phyloP scores from a whole-genome alignment of 495 filamentous ascomycete genomes.

The Aspergillus saccharolyticus region DNA sequence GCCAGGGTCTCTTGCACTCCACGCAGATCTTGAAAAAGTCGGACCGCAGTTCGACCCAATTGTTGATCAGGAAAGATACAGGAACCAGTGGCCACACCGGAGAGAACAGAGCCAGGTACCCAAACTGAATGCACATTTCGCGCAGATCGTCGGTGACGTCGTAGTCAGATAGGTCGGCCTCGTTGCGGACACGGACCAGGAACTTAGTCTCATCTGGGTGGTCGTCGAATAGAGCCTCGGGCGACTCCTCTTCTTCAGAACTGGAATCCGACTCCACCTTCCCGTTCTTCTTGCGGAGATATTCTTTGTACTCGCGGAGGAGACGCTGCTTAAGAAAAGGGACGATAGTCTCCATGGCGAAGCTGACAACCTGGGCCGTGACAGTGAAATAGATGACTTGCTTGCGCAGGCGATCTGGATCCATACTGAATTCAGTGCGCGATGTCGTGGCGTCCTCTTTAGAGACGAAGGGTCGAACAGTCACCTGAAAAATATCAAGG shows the following conservation, averaged over 20 bases:
- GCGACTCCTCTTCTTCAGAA: slow-evolving; percentile 22
- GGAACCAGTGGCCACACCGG: slow-evolving; percentile 88
- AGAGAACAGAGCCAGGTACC: slow-evolving; percentile 90
- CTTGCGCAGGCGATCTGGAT: slow-evolving; percentile 77
- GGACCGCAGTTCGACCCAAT: slow-evolving; percentile 91
- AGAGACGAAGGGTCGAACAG: slow-evolving; percentile 67
- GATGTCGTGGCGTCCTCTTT: slow-evolving; percentile 59
- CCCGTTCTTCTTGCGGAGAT: slow-evolving; percentile 29
- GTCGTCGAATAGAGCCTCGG: slow-evolving; percentile 38
- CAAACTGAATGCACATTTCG: slow-evolving; percentile 95
- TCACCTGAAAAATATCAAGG: slow-evolving; percentile 78
- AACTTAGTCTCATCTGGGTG: slow-evolving; percentile 70
- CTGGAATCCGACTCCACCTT: slow-evolving; percentile 19
- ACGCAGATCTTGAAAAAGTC: slow-evolving; percentile 94
- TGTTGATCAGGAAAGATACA: slow-evolving; percentile 86
- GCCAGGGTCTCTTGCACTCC: slow-evolving; percentile 82
- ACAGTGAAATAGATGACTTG: slow-evolving; percentile 98
- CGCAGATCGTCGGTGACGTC: slow-evolving; percentile 83
- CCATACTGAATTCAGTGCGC: slow-evolving; percentile 66
- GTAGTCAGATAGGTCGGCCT: slow-evolving; percentile 81
- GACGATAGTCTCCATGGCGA: slow-evolving; percentile 80
- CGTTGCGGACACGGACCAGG: slow-evolving; percentile 72
- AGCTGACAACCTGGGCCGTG: slow-evolving; percentile 86
- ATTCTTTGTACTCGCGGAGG: slow-evolving; percentile 67
- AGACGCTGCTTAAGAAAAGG: slow-evolving; percentile 75